These are phyloP conservation scores for Chalaropsis thielavioides DNA, from an alignment of 2,329 filamentous ascomycete species.

Conservation along the genomic window DNA sequence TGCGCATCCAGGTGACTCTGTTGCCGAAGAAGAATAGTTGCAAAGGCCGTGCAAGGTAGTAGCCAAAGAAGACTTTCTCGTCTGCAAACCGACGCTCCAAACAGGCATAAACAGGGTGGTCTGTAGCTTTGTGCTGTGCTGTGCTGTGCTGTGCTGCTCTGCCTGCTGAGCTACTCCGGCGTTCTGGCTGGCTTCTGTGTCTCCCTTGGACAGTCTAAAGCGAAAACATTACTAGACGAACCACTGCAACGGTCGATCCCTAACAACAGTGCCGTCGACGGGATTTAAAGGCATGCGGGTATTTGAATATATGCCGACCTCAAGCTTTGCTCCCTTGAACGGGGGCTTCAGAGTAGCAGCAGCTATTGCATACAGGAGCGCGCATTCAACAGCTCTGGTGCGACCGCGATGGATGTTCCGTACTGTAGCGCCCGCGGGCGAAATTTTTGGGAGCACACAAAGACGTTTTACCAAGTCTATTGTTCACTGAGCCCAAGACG, in stretches of 20 bases:
- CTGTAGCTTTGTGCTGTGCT: background rate
- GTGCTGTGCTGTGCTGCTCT: background rate
- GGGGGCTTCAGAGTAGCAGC: background rate
- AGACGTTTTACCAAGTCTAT: background rate
- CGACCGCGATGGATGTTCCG: background rate
- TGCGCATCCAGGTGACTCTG: background rate
- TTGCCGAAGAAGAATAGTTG: background rate
- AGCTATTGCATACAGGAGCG: background rate
- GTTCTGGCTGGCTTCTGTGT: background rate
- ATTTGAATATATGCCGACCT: background rate
- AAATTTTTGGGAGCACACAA: background rate
- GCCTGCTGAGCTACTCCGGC: background rate
- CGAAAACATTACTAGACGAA: background rate
- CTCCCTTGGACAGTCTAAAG: background rate
- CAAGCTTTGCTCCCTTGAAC: background rate
- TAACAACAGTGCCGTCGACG: background rate
- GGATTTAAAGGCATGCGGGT: background rate
- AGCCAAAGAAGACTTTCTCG: background rate
- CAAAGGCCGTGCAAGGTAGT: background rate
- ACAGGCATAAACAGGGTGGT: background rate
- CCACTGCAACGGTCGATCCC: conserved; percentile 1
- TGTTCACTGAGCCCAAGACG: background rate
- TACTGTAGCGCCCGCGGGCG: background rate
- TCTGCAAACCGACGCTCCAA: background rate
- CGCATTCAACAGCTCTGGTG: background rate